These are phyloP conservation scores for Talaromyces sp. DNA, from an alignment of 2,329 filamentous ascomycete species.

Conservation along the genomic window DNA sequence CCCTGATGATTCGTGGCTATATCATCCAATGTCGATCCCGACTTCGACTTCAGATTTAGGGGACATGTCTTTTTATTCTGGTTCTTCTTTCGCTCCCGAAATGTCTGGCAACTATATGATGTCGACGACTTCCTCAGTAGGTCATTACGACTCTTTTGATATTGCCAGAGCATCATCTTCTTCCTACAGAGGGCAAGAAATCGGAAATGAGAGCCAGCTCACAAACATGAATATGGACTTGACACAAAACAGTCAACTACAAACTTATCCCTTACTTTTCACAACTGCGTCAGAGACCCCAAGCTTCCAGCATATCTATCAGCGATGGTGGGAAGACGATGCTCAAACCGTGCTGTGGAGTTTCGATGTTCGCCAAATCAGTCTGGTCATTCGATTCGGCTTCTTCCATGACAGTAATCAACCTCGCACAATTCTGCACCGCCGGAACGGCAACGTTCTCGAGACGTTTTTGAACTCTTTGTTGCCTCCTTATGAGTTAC, in stretches of 20 bases:
- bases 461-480: conserved; percentile 33
- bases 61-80: conserved; percentile 11
- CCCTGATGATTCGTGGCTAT: conserved; percentile 14
- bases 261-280: conserved; percentile 32
- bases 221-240: neutral
- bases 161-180: neutral
- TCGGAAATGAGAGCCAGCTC: neutral
- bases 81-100: conserved; percentile 1
- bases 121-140: neutral
- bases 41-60: neutral
- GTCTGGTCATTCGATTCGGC: conserved; percentile 37
- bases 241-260: conserved; percentile 15
- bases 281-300: conserved; percentile 30
- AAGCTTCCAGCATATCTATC: conserved; percentile 31
- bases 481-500: conserved; percentile 27
- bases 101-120: conserved; percentile 2
- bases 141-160: neutral
- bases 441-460: conserved; percentile 33
- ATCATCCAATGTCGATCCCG: conserved; percentile 7
- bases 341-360: conserved; percentile 38
- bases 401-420: conserved; percentile 36
- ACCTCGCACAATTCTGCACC: conserved; percentile 34
- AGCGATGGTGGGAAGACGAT: conserved; percentile 43
- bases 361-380: conserved; percentile 37
- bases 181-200: neutral